phyloP scores from a whole-genome alignment of 495 filamentous ascomycete genomes.

The Symbiotaphrina buchneri region DNA sequence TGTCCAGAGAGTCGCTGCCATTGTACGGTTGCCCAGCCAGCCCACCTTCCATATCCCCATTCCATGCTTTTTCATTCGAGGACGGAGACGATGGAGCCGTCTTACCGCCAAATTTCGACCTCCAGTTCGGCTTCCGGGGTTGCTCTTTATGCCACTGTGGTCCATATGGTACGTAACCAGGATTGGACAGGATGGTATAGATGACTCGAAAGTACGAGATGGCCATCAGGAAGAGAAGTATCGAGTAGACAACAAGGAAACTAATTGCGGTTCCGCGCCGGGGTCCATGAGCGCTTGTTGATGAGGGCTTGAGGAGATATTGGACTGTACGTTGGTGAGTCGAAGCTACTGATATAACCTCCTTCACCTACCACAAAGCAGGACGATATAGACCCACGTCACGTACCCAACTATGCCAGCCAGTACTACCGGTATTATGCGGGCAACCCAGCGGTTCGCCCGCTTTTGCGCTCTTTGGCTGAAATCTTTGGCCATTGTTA shows the following conservation, averaged over 20 bases:
- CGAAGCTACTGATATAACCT: background rate
- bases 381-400: conserved; percentile 34
- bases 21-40: background rate
- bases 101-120: too few relatives aligned
- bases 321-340: conserved; percentile 22
- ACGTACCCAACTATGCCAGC: conserved; percentile 35
- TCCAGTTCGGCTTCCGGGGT: conserved; percentile 1
- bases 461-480: too few relatives aligned
- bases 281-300: conserved; percentile 16
- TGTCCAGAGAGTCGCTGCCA: conserved; percentile 8
- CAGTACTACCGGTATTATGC: conserved; percentile 34
- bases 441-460: conserved; percentile 28
- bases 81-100: too few relatives aligned
- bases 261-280: conserved; percentile 35
- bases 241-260: conserved; percentile 46
- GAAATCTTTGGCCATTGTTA: too few relatives aligned
- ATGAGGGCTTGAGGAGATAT: conserved; percentile 31
- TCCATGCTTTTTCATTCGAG: too few relatives aligned
- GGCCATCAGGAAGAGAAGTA: conserved; percentile 42
- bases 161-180: conserved; percentile 46
- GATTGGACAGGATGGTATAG: conserved; percentile 35
- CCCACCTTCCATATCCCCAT: too few relatives aligned
- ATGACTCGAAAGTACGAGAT: conserved; percentile 45
- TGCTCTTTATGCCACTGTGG: conserved; percentile 14
- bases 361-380: conserved; percentile 24